phyloP scores from a whole-genome alignment of 169 alveolate genomes.

The Plasmodium vinckei region DNA sequence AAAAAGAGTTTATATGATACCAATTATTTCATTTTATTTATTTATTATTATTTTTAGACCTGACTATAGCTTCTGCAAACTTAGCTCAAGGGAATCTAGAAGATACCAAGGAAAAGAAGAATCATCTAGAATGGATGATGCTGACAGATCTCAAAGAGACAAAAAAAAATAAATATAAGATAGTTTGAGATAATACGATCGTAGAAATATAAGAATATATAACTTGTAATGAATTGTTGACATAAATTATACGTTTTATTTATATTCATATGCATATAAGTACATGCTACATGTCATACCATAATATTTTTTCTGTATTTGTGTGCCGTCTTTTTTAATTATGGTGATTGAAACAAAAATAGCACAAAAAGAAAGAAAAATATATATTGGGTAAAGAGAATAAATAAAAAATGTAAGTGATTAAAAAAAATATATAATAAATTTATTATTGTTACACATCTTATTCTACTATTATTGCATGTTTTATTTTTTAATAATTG shows the following conservation, averaged over 20 bases:
- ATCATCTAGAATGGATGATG: constrained; percentile 32
- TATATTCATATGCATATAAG: constrained; percentile 18
- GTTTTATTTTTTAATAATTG: constrained; percentile 6
- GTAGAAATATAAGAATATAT: constrained; percentile 8
- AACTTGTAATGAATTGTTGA: neutral
- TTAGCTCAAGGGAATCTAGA: constrained; percentile 20
- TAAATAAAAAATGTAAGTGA: neutral
- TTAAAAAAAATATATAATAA: constrained; percentile 7
- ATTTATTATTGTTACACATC: neutral
- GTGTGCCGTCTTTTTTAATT: constrained; percentile 16
- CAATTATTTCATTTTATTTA: constrained; percentile 11
- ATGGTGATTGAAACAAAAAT: neutral
- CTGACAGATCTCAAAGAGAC: constrained; percentile 17
- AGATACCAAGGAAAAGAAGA: constrained; percentile 48
- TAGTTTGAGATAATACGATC: no score
- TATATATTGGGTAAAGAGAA: constrained; percentile 2
- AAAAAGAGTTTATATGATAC: no score
- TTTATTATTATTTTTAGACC: constrained; percentile 30
- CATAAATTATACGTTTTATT: neutral
- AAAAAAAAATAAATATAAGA: constrained; percentile 36
- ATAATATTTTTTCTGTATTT: constrained; percentile 26
- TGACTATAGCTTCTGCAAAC: constrained; percentile 32
- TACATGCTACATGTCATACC: neutral
- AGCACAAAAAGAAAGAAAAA: constrained; percentile 31
- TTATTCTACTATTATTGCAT: no score